phyloP scores from a whole-genome alignment of 495 filamentous ascomycete species.

The Aspergillus incahuasiensis region DNA sequence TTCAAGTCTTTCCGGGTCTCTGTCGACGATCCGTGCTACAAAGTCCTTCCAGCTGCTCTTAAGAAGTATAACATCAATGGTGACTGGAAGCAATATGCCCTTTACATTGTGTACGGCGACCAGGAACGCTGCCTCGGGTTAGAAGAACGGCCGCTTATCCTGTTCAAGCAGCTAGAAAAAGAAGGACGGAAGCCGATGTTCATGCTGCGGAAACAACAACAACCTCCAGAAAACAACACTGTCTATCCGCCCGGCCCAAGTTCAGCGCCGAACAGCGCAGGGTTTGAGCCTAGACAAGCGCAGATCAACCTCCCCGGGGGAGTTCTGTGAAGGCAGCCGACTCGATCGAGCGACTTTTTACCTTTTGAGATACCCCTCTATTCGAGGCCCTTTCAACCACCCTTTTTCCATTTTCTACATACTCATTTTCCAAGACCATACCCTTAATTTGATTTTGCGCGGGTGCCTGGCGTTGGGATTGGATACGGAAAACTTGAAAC shows the following conservation, averaged over 20 bases:
- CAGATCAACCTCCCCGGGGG: slow-evolving; percentile 44
- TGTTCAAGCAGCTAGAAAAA: slow-evolving; percentile 95
- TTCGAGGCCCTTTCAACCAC: slow-evolving; percentile 1
- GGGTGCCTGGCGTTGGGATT: slow-evolving; percentile 3
- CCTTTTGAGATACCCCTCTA: slow-evolving; percentile 1
- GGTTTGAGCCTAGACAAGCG: slow-evolving; percentile 37
- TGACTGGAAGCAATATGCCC: slow-evolving; percentile 92
- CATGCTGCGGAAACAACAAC: slow-evolving; percentile 72
- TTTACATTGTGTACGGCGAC: slow-evolving; percentile 97
- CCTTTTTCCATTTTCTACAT: background rate
- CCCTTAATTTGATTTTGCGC: background rate
- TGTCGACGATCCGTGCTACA: slow-evolving; percentile 97
- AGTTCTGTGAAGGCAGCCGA: slow-evolving; percentile 29
- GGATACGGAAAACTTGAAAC: background rate
- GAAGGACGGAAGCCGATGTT: slow-evolving; percentile 99
- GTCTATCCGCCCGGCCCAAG: slow-evolving; percentile 22
- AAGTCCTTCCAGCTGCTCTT: slow-evolving; percentile 89
- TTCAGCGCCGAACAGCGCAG: slow-evolving; percentile 39
- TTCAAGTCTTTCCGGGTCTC: slow-evolving; percentile 97
- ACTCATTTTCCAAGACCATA: background rate
- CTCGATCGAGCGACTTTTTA: background rate
- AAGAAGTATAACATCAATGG: slow-evolving; percentile 98
- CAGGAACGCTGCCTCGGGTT: slow-evolving; percentile 90
- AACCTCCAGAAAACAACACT: slow-evolving; percentile 23
- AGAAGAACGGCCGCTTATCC: slow-evolving; percentile 86